These are phyloP conservation scores for Backusella sp. DNA, from an alignment of 192 early-diverging fungal genomes.

Conservation along the genomic window DNA sequence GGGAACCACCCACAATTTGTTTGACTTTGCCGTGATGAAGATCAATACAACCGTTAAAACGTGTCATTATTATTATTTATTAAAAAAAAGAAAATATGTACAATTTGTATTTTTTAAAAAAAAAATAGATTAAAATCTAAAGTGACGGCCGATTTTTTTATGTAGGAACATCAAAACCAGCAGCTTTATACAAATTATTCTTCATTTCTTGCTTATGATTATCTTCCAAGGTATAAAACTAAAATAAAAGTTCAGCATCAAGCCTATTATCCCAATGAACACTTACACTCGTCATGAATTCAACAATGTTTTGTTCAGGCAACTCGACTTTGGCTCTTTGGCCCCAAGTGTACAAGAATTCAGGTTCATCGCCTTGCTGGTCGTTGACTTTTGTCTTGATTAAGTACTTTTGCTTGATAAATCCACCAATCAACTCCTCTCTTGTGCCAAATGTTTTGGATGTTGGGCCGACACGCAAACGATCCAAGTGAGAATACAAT, in stretches of 20 bases:
- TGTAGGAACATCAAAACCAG: not conserved
- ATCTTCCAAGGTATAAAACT: not conserved
- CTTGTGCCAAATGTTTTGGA: slow-evolving; percentile 36
- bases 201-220: not conserved
- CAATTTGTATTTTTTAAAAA: not conserved
- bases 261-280: too few relatives aligned
- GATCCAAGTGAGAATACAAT: slow-evolving; percentile 22
- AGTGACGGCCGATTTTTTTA: not conserved
- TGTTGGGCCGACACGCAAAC: slow-evolving; percentile 28
- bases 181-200: slow-evolving; percentile 9
- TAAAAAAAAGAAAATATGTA: not conserved
- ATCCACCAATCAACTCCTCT: slow-evolving; percentile 33
- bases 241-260: not conserved
- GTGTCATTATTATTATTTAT: slow-evolving; percentile 39
- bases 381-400: slow-evolving; percentile 28
- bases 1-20: slow-evolving; percentile 96
- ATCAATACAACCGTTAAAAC: slow-evolving; percentile 98
- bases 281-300: slow-evolving; percentile 56
- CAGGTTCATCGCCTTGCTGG: slow-evolving; percentile 26
- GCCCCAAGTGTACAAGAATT: slow-evolving; percentile 56
- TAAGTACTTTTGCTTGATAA: slow-evolving; percentile 55
- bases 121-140: not conserved
- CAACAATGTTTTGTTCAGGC: slow-evolving; percentile 47
- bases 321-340: slow-evolving; percentile 61
- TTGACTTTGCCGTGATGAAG: slow-evolving; percentile 97